A percentile compares a stretch with the other conserved stretches of the same genome.
Evolutionary conservation across 805 yeast species (phyloP).

Genomic region (Nakazawaea ambrosiae): DNA sequence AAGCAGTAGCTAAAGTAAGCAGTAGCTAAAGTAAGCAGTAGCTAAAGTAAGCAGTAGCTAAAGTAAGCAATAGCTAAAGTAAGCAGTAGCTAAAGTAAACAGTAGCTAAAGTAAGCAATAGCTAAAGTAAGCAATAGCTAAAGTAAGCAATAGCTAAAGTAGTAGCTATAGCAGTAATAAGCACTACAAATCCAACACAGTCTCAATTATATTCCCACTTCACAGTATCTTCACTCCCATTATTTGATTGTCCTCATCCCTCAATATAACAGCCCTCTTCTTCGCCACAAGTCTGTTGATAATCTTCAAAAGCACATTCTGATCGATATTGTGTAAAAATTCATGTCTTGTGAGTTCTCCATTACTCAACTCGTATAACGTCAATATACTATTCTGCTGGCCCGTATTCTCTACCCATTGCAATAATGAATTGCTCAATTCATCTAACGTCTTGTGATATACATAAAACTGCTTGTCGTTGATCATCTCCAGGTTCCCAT

Average conservation of each 20-base stretch:
- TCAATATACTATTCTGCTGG: constrained; percentile 67
- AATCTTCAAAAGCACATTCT: constrained; percentile 43
- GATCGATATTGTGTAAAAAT: constrained; percentile 60
- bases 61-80: too few relatives aligned
- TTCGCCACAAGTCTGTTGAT: constrained; percentile 53
- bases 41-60: too few relatives aligned
- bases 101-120: too few relatives aligned
- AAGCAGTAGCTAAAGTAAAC: too few relatives aligned
- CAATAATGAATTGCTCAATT: constrained; percentile 57
- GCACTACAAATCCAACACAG: too few relatives aligned
- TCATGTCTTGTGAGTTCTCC: constrained; percentile 52
- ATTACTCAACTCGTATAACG: constrained; percentile 71
- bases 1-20: too few relatives aligned
- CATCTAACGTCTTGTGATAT: constrained; percentile 63
- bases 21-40: too few relatives aligned
- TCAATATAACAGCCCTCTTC: constrained; percentile 68
- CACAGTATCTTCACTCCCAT: constrained; percentile 66
- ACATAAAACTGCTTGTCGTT: constrained; percentile 28
- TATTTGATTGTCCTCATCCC: constrained; percentile 46
- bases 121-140: too few relatives aligned
- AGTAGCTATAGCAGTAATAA: too few relatives aligned
- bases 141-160: too few relatives aligned
- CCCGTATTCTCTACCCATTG: constrained; percentile 76
- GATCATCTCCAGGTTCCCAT: constrained; percentile 33
- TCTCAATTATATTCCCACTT: too few relatives aligned